phyloP scores from a whole-genome alignment of 257 asterid species.

The Parsonsia alboflavescens region DNA sequence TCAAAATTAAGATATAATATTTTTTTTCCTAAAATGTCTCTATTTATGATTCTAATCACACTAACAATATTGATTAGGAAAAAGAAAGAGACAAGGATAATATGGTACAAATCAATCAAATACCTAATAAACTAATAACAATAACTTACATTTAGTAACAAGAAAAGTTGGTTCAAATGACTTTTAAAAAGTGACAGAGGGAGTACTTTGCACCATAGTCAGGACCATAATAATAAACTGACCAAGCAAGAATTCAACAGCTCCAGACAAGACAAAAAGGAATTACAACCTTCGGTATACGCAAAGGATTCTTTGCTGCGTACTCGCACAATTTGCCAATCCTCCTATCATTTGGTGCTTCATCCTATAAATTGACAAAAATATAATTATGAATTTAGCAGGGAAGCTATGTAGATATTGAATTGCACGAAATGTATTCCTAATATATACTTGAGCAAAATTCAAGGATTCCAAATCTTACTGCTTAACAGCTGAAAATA shows the following conservation, averaged over 20 bases:
- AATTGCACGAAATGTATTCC: not conserved
- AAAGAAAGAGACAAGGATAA: no score
- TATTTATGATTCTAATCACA: no score
- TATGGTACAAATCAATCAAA: no score
- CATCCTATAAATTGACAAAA: conserved; percentile 48
- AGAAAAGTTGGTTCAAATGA: no score
- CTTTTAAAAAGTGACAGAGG: no score
- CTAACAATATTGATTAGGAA: no score
- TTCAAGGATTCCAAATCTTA: not conserved
- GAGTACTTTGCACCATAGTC: no score
- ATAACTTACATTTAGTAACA: no score
- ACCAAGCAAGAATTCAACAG: not conserved
- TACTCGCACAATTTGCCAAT: conserved; percentile 93
- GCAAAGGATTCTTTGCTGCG: conserved; percentile 88
- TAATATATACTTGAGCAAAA: not conserved
- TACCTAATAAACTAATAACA: no score
- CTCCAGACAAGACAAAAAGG: not conserved
- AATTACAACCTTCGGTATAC: conserved; percentile 81
- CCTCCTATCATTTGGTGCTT: conserved; percentile 86
- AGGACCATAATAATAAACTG: not conserved
- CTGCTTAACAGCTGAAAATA: not conserved
- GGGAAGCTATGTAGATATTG: not conserved
- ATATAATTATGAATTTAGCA: not conserved
- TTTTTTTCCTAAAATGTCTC: no score
- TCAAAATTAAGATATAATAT: no score